Conservation (phyloP, 73 alveolate species). For the Paramecium caudatum region DNA sequence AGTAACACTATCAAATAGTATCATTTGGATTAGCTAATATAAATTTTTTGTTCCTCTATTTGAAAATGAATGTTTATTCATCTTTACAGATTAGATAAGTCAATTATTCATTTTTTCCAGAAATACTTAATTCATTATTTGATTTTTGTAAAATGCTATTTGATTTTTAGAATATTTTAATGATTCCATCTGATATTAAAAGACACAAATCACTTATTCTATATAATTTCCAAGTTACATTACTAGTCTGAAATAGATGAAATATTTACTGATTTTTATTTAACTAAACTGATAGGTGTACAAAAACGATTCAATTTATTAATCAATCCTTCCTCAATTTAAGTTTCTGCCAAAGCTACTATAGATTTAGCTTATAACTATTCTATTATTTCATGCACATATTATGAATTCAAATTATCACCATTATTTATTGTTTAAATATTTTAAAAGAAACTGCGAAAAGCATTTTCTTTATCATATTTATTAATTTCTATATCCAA, state of each 20-base stretch:
- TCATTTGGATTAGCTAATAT: not conserved
- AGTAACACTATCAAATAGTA: slow-evolving; percentile 29
- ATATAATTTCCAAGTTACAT: not conserved
- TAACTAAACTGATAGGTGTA: not conserved
- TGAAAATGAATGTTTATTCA: slow-evolving; percentile 3
- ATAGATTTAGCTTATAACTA: not conserved
- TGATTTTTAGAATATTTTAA: slow-evolving; percentile 1
- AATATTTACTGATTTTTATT: not conserved
- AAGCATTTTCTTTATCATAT: slow-evolving; percentile 29
- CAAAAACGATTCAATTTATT: not conserved
- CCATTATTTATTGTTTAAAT: slow-evolving; percentile 61
- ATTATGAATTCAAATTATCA: slow-evolving; percentile 21
- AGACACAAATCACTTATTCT: not conserved
- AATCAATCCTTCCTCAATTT: not conserved
- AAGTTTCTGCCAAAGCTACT: not conserved
- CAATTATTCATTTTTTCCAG: slow-evolving; percentile 5
- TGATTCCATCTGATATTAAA: not conserved
- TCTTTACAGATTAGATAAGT: not conserved
- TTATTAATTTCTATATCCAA: slow-evolving; percentile 59
- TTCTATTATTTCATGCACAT: not conserved
- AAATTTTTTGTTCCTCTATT: not conserved
- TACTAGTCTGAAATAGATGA: not conserved
- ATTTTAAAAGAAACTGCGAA: not conserved
- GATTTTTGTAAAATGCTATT: not conserved
- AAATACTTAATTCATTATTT: not conserved